A percentile compares a stretch with the other conserved stretches of the same genome.
These are phyloP conservation scores for Plasmodium fragile DNA, from an alignment of 169 alveolate species.

Conservation along the genomic window DNA sequence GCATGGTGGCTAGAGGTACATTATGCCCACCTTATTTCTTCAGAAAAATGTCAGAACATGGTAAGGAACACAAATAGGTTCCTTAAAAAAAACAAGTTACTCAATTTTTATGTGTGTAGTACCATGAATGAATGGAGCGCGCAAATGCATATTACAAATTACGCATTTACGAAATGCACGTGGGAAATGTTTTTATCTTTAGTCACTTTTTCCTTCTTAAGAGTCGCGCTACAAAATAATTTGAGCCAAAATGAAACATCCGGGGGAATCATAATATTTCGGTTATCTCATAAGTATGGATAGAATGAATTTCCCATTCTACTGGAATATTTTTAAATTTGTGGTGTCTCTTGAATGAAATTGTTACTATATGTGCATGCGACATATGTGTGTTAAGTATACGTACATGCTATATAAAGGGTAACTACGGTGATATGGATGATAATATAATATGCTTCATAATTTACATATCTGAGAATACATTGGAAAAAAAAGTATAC, in stretches of 20 bases:
- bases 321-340: neutral
- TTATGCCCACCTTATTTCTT: neutral
- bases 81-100: neutral
- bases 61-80: neutral
- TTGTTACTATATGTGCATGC: neutral
- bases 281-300: neutral
- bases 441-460: neutral
- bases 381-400: neutral
- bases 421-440: neutral
- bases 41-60: neutral
- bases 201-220: neutral
- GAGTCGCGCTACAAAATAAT: neutral
- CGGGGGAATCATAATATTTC: neutral
- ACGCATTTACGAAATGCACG: neutral
- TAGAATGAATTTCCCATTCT: neutral
- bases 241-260: neutral
- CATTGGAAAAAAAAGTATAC: neutral
- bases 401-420: neutral
- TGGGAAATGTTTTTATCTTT: neutral
- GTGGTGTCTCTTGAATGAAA: neutral
- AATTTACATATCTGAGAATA: neutral
- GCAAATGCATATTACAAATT: neutral
- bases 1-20: neutral
- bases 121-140: neutral
- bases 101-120: neutral